Evolutionary conservation across 306 rosid species (phyloP), one percentile per base, ranked within the genome.

Genomic region (Cucurbita argyrosperma): DNA sequence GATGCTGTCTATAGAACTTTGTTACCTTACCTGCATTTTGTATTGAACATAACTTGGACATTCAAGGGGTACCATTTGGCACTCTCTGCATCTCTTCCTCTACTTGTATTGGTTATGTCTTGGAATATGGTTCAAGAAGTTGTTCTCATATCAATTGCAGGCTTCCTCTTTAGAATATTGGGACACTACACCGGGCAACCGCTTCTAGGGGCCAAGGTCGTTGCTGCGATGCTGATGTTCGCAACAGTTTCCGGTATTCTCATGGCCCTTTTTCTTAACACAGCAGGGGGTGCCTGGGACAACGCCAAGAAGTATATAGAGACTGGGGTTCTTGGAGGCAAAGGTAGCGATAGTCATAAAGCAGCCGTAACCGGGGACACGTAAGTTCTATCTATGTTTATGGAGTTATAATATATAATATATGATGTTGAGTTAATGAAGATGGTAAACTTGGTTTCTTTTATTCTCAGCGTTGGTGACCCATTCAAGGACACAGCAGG

Each of bases 401-500:
- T 51, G 11, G 23, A 63, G 59, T 30, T 49, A 6, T 10, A 51
- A 49, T 50, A 50, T 50, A 5, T 18, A 7, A n/a, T n/a, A 8
- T 18, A 7, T 57, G 35, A 56, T 19, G 37, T 56, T 35, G 35
- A 51, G 3, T 47, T 39, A 50, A 39, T 47, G n/a, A 21, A 7
- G 47, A 38, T 49, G 55, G 18, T 42, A 60, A 35, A 50, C 43
- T 64, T 80, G 23, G 71, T 79, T 30, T 30, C 35, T 30, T 30
- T 30, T 30, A 30, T 39, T 59, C 61, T 88, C 90, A 94, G 99
- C 18, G 97, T 94, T 81, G 97, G 99, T 68, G 99, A 94, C 67
- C 99, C 97, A 16, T 94, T 94, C 85, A 94, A 94, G 84, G 99
- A 94, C 88, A 94, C 99, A 26, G 97, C 97, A 7, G 99, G 99